Evolutionary conservation across 345 rosid genomes (phyloP).

Genomic region (Camelina sativa): DNA sequence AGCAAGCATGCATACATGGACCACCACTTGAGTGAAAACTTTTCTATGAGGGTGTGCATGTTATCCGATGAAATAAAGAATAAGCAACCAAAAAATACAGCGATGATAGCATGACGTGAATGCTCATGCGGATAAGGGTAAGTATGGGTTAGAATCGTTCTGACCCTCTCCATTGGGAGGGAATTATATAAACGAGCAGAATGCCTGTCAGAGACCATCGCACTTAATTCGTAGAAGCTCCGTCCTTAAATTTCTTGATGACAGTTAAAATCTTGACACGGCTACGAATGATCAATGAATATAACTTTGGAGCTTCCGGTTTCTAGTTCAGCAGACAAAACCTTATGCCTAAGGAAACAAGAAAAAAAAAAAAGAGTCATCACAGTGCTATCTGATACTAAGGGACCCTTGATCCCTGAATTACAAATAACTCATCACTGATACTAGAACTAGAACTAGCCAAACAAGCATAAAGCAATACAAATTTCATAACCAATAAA

Average conservation of each 20-base stretch:
- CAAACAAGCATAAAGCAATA: neutral
- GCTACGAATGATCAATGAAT: slow-evolving; percentile 29
- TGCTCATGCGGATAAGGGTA: slow-evolving; percentile 99
- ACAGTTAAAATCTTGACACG: slow-evolving; percentile 30
- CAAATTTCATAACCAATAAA: neutral
- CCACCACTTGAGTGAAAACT: slow-evolving; percentile 97
- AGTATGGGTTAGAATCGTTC: slow-evolving; percentile 80
- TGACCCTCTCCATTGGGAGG: slow-evolving; percentile 85
- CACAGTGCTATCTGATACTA: neutral
- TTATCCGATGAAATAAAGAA: slow-evolving; percentile 97
- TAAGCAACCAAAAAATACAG: slow-evolving; percentile 88
- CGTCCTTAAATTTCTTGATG: slow-evolving; percentile 27
- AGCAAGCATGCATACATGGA: slow-evolving; percentile 98
- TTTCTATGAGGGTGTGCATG: slow-evolving; percentile 92
- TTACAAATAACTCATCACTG: neutral
- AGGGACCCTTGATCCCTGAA: slow-evolving; percentile 15
- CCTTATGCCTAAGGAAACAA: slow-evolving; percentile 29
- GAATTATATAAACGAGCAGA: slow-evolving; percentile 58
- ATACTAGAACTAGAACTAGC: slow-evolving; percentile 1
- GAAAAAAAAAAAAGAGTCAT: neutral
- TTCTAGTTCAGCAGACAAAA: slow-evolving; percentile 30
- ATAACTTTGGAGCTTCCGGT: slow-evolving; percentile 21
- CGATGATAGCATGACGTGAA: slow-evolving; percentile 96
- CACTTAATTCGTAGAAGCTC: slow-evolving; percentile 6
- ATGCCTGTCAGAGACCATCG: slow-evolving; percentile 65